phyloP scores from a whole-genome alignment of 805 yeast species.

The Starmerella asiatica region DNA sequence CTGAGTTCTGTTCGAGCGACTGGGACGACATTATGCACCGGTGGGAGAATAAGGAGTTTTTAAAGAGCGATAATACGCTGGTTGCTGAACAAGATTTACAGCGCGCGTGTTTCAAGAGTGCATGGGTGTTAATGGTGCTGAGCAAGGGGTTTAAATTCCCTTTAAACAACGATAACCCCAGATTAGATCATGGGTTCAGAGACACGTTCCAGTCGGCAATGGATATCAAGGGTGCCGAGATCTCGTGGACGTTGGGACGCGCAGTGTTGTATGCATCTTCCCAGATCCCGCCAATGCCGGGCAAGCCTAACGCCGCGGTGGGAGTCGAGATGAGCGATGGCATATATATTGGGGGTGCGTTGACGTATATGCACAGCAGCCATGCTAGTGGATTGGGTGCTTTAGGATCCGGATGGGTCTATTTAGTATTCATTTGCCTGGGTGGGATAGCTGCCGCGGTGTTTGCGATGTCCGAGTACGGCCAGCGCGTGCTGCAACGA shows the following conservation, averaged over 20 bases:
- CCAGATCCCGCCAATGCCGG: slow-evolving; percentile 31
- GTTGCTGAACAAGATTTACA: slow-evolving; percentile 38
- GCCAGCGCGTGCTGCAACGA: neutral
- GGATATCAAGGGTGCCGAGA: slow-evolving; percentile 65
- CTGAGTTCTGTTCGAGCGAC: slow-evolving; percentile 58
- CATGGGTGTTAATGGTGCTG: slow-evolving; percentile 79
- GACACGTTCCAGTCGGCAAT: slow-evolving; percentile 73
- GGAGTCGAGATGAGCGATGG: slow-evolving; percentile 17
- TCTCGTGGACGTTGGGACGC: slow-evolving; percentile 92
- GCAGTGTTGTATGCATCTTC: slow-evolving; percentile 72
- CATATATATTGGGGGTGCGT: slow-evolving; percentile 19
- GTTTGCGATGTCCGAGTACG: neutral
- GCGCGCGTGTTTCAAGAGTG: slow-evolving; percentile 85
- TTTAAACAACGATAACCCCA: slow-evolving; percentile 23
- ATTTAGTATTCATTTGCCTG: neutral
- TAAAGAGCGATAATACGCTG: slow-evolving; percentile 33
- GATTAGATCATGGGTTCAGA: slow-evolving; percentile 25
- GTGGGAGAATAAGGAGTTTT: slow-evolving; percentile 40
- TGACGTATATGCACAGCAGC: neutral
- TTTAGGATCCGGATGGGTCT: too few relatives aligned
- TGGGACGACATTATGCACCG: slow-evolving; percentile 47
- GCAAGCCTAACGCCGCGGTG: slow-evolving; percentile 9
- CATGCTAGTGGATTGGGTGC: too few relatives aligned
- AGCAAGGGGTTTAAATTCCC: slow-evolving; percentile 92
- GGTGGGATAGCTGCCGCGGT: neutral